Percentiles rank a stretch among this genome's conserved stretches.
phyloP scores from a whole-genome alignment of 208 protist species.

The Acanthamoeba royreba region DNA sequence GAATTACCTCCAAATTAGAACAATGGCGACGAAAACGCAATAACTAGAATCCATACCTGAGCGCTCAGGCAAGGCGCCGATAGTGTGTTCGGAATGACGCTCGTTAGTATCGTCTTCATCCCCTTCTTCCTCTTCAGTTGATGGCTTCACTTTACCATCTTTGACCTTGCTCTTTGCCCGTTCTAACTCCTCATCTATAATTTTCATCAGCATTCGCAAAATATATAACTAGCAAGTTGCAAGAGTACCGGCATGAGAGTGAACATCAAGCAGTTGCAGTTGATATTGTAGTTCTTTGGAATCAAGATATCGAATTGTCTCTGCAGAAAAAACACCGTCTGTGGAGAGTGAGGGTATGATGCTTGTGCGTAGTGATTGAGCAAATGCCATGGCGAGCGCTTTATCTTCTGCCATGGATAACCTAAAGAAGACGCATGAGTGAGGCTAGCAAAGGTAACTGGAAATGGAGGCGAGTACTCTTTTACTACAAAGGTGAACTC shows the following conservation, averaged over 20 bases:
- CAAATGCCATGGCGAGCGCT: constrained; percentile 18
- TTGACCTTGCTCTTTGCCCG: not conserved
- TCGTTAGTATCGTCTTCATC: not conserved
- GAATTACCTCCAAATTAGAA: not conserved
- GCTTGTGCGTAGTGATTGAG: not conserved
- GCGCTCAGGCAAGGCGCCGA: not conserved
- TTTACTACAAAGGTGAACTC: not conserved
- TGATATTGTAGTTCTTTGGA: not conserved
- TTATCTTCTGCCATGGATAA: not conserved
- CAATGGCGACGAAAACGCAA: not conserved
- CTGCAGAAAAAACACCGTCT: not conserved
- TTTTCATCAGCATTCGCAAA: not conserved
- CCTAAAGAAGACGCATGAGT: not conserved
- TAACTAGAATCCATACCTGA: not conserved
- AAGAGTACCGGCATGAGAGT: not conserved
- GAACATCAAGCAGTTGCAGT: not conserved
- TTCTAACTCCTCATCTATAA: not conserved
- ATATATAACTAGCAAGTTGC: not conserved
- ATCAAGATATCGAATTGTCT: not conserved
- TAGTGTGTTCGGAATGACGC: too few relatives aligned
- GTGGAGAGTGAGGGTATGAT: not conserved
- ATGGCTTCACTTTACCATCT: not conserved
- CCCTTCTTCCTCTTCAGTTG: not conserved
- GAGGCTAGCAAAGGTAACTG: not conserved
- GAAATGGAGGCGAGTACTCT: not conserved